Percentiles rank a stretch among this genome's conserved stretches.
Evolutionary conservation across 225 moss, liverwort and hornwort species (phyloP).

Genomic region (Takakia lepidozioides): DNA sequence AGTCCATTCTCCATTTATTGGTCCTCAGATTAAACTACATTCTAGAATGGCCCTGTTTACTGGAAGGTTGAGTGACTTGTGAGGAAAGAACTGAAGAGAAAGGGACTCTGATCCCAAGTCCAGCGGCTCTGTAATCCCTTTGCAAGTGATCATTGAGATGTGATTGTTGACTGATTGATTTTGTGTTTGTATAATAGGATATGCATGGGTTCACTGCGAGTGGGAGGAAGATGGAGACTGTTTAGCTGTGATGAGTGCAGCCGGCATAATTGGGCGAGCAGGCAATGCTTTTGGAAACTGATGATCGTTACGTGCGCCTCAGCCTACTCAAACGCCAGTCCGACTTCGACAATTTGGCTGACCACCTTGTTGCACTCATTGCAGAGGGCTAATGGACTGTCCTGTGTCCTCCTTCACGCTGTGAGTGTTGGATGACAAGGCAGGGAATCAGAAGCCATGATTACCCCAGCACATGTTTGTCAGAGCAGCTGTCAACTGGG

Average conservation of each 20-base stretch:
- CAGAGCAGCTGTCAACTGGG: too few relatives aligned
- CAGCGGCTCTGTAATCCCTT: background rate
- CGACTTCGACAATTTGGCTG: slow-evolving; percentile 29
- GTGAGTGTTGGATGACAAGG: too few relatives aligned
- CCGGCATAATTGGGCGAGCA: slow-evolving; percentile 21
- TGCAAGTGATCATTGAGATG: background rate
- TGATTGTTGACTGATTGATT: background rate
- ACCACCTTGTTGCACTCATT: slow-evolving; percentile 30
- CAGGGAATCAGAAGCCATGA: too few relatives aligned
- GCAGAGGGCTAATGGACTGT: too few relatives aligned
- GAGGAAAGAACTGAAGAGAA: background rate
- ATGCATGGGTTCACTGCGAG: slow-evolving; percentile 60
- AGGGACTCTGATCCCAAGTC: background rate
- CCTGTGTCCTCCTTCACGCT: too few relatives aligned
- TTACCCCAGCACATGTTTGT: too few relatives aligned
- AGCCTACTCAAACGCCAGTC: slow-evolving; percentile 44
- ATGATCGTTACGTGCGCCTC: slow-evolving; percentile 23
- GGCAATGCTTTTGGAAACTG: slow-evolving; percentile 29
- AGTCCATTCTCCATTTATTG: too few relatives aligned
- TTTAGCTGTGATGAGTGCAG: slow-evolving; percentile 14
- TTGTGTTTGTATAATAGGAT: slow-evolving; percentile 19
- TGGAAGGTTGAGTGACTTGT: background rate
- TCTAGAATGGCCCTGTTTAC: too few relatives aligned
- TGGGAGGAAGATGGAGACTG: slow-evolving; percentile 42
- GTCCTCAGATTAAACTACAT: too few relatives aligned